A percentile compares a stretch with the other conserved stretches of the same genome.
These are phyloP conservation scores for Leishmania major DNA, from an alignment of 208 protist genomes.

Conservation along the genomic window DNA sequence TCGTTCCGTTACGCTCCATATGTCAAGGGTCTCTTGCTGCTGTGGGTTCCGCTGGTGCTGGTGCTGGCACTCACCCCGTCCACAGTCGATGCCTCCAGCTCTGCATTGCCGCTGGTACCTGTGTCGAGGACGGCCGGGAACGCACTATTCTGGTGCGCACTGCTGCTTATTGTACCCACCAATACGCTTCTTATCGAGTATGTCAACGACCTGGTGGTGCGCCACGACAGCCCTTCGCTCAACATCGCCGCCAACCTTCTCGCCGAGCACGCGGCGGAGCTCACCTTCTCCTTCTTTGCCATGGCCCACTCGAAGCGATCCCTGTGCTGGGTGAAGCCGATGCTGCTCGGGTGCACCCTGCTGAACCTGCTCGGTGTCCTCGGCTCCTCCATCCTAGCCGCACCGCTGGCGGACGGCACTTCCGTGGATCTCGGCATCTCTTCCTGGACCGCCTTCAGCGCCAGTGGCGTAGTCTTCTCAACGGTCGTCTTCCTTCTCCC, in stretches of 20 bases:
- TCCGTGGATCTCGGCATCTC: constrained; percentile 35
- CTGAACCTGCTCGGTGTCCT: constrained; percentile 71
- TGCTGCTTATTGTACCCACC: constrained; percentile 38
- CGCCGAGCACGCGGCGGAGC: constrained; percentile 62
- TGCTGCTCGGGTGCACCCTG: constrained; percentile 66
- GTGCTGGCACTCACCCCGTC: neutral
- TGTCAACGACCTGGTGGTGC: constrained; percentile 69
- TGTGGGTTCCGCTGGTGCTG: constrained; percentile 28
- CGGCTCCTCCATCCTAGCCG: constrained; percentile 47
- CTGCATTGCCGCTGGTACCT: neutral
- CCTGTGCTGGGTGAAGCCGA: constrained; percentile 57
- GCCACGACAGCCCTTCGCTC: constrained; percentile 32
- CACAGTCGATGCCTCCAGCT: neutral
- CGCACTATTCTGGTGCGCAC: constrained; percentile 31
- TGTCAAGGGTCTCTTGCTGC: constrained; percentile 32
- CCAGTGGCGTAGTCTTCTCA: constrained; percentile 38
- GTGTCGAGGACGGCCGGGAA: constrained; percentile 1
- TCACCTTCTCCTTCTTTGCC: constrained; percentile 54
- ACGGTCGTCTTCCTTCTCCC: constrained; percentile 54
- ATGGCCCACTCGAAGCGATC: constrained; percentile 35
- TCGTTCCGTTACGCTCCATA: constrained; percentile 26
- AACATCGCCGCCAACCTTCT: constrained; percentile 60
- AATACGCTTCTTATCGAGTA: constrained; percentile 41
- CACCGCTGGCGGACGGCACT: constrained; percentile 24
- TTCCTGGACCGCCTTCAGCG: constrained; percentile 46